Base-by-base conservation (phyloP, 1,284 basidiomycete species). In the Phaffia rhodozyma region DNA sequence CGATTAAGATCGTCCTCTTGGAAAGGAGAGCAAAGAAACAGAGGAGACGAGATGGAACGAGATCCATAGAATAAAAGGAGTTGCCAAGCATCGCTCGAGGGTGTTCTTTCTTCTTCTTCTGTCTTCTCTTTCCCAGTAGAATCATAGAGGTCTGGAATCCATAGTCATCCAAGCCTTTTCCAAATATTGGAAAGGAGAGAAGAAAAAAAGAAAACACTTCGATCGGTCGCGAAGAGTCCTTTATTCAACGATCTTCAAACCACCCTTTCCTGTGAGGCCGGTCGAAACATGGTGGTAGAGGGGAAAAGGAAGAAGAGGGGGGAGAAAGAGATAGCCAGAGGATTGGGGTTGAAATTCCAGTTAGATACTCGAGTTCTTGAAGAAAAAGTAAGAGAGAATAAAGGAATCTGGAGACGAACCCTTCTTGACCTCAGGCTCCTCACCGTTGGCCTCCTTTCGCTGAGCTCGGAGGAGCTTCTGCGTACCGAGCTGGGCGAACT, bases 401-500 rank as follows among this genome's bases (percentile, higher is more conserved):
- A 47, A 21, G 38, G 34, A 30, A 57, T 34, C 9, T 25, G 30
- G 38, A 21, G 18, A 48, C 25, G 88, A 32, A 91, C 81, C 5
- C 48, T 13, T 21, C 27, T 58, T 58, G 55, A 62, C 54, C 61
- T 62, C 61, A 21, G 60, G n/a, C 27, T 56, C 51, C 55, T 66
- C 56, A 49, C 61, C 56, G 30, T 54, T 59, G 1, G 47, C 56
- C 49, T 71, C 69, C 51, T 73, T 70, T 47, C 67, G 66, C 20
- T 72, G 71, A 6, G 65, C 27, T 56, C 32, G 43, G 38, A 55
- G 51, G 20, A 63, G 29, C 73, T 76, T 76, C 69, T 72, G 71
- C 58, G 76, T 74, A 68, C 76, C 76, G 67, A 72, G 72, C 65
- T 74, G 73, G 65, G 76, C 76, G 73, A 68, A 76, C 70, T 73